Evolutionary conservation across 768 basidiomycete genomes (phyloP).

Genomic region (Suillus weaverae): DNA sequence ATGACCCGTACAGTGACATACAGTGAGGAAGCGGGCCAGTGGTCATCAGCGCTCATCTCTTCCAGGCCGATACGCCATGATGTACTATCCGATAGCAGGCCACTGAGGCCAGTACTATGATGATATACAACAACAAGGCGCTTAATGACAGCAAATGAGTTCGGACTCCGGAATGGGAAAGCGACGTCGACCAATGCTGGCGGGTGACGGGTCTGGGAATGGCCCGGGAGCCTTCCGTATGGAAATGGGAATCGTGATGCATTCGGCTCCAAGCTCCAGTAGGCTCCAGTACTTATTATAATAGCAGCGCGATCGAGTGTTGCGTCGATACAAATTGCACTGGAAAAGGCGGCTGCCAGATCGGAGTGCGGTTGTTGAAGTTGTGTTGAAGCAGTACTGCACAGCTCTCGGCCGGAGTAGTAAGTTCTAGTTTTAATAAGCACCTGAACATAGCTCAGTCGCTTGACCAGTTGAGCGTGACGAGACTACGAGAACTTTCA

Average conservation of each 20-base stretch:
- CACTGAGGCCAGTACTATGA: neutral
- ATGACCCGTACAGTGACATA: neutral
- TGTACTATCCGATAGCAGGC: neutral
- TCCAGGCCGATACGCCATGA: neutral
- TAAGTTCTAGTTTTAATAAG: neutral
- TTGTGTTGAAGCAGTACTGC: too few species aligned
- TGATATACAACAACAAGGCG: neutral
- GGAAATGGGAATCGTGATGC: neutral
- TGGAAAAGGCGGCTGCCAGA: too few species aligned
- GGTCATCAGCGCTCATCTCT: neutral
- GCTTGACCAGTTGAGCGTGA: too few species aligned
- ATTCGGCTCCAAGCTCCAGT: neutral
- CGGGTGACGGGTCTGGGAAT: neutral
- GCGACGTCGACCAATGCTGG: neutral
- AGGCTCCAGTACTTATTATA: neutral
- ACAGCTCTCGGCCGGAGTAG: neutral
- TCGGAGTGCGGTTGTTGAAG: too few species aligned
- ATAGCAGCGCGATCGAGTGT: neutral
- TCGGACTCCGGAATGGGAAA: neutral
- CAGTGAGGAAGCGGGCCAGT: neutral
- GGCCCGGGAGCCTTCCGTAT: neutral
- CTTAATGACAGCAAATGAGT: neutral
- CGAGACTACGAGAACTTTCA: too few species aligned
- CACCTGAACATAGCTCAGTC: too few species aligned
- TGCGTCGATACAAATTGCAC: neutral